Percentiles rank a stretch among this genome's conserved stretches.
Evolutionary conservation across 305 asterid species (phyloP).

Genomic region (Solanum hybrid): DNA sequence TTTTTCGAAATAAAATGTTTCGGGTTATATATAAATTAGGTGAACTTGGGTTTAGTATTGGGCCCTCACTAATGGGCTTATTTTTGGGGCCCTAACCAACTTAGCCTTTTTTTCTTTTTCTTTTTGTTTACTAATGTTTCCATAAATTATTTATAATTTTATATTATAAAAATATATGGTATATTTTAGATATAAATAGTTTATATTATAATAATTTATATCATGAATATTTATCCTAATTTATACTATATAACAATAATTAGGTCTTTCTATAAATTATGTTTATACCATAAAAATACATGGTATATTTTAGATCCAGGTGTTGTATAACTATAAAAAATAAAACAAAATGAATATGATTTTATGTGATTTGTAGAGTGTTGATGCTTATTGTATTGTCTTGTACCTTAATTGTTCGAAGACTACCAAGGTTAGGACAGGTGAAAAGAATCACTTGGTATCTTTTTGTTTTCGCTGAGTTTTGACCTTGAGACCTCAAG

Average conservation of each 20-base stretch:
- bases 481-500: no score
- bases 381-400: background rate
- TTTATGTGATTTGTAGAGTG: background rate
- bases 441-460: accelerated
- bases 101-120: background rate
- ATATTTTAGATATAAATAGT: background rate
- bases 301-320: background rate
- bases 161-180: background rate
- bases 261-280: background rate
- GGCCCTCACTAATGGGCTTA: background rate
- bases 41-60: background rate
- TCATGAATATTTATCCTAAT: background rate
- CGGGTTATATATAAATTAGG: background rate
- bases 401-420: background rate
- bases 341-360: background rate
- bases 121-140: no score
- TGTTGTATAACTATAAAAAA: background rate
- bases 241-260: no score
- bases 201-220: no score
- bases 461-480: no score
- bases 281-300: no score
- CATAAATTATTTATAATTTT: background rate
- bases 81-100: background rate
- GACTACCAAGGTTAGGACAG: no score
- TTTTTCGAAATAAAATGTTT: background rate